These are phyloP conservation scores for Cladophialophora bantiana DNA, from an alignment of 2,329 filamentous ascomycete species.

Conservation along the genomic window DNA sequence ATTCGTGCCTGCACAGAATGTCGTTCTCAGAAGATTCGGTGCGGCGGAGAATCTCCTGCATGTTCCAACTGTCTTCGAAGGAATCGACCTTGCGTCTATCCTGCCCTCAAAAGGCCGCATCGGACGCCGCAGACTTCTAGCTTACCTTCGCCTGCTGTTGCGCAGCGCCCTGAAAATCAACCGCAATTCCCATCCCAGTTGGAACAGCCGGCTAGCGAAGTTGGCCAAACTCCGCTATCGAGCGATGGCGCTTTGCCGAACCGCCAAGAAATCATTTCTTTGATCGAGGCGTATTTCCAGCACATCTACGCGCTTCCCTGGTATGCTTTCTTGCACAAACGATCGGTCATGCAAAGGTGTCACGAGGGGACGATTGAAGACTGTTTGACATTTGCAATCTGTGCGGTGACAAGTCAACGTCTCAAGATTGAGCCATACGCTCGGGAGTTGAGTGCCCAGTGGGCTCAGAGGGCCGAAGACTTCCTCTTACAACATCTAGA, in stretches of 20 bases:
- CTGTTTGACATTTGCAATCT: slow-evolving; percentile 31
- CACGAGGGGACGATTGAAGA: slow-evolving; percentile 29
- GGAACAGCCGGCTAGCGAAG: background rate
- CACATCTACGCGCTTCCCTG: slow-evolving; percentile 43
- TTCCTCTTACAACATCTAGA: slow-evolving; percentile 27
- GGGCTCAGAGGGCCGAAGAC: slow-evolving; percentile 28
- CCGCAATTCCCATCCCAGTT: slow-evolving; percentile 2
- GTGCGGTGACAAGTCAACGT: slow-evolving; percentile 29
- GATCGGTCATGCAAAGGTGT: slow-evolving; percentile 41
- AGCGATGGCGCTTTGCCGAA: slow-evolving; percentile 16
- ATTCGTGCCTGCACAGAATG: slow-evolving; percentile 29
- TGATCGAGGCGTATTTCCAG: slow-evolving; percentile 42
- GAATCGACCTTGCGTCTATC: slow-evolving; percentile 28
- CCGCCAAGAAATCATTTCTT: slow-evolving; percentile 19
- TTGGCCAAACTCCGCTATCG: background rate
- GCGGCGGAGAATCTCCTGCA: slow-evolving; percentile 24
- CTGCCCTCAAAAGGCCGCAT: slow-evolving; percentile 21
- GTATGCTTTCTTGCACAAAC: slow-evolving; percentile 43
- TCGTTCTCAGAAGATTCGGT: slow-evolving; percentile 29
- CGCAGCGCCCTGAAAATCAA: slow-evolving; percentile 12
- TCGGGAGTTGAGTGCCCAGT: slow-evolving; percentile 21
- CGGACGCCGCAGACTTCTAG: slow-evolving; percentile 21
- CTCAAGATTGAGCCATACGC: slow-evolving; percentile 27
- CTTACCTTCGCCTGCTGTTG: slow-evolving; percentile 13
- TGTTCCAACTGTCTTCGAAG: slow-evolving; percentile 29